Base-by-base conservation (phyloP, 441 rosid genomes). In the Gossypium laxum region DNA sequence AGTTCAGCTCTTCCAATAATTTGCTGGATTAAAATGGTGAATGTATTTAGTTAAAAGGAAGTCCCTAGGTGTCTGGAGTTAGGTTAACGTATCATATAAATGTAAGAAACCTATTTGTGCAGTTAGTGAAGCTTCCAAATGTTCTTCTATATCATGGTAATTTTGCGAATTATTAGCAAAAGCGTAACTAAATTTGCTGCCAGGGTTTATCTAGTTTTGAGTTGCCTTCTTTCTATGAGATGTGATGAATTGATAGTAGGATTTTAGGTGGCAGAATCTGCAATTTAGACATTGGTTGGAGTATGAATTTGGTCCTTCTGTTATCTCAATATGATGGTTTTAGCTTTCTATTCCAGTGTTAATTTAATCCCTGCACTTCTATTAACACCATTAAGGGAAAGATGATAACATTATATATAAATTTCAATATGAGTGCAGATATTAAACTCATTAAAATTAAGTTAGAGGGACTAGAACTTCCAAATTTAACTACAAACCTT, bases 61-160 rank as follows among this genome's bases (percentile, higher is more conserved):
- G 54, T 56, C 54, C 73, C 17, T 70, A 32, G 12, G 41, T 66
- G 70, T 48, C 10, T 15, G 59, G 70, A 24, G 50, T 28, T 28
- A 28, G 59, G 59, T 50, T 67, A 67, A 24, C 10, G 22, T 48
- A 66, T 28, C 45, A 26, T 48, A 47, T 48, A 24, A 47, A 66
- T 26, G 18, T 47, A 14, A 48, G 17, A 47, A 47, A 2, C 41
- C 38, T 47, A 47, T 66, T 47, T 66, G 19, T 66, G 55, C 4
- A 0, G 41, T 26, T 15, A 50, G 15, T 15, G 21, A 67, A 48
- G 58, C 58, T 26, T 34, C 45, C 28, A 67, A 52, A 30, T 68
- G 72, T 3, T 51, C 8, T 67, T 48, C 18, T 18, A 5, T 52
- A 38, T n/a, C 61, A 68, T 68, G 11, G 48, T 15, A 68, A 68